Percentiles rank a stretch among this genome's conserved stretches.
phyloP scores from a whole-genome alignment of 768 basidiomycete genomes.

The Termitomyces sp. region DNA sequence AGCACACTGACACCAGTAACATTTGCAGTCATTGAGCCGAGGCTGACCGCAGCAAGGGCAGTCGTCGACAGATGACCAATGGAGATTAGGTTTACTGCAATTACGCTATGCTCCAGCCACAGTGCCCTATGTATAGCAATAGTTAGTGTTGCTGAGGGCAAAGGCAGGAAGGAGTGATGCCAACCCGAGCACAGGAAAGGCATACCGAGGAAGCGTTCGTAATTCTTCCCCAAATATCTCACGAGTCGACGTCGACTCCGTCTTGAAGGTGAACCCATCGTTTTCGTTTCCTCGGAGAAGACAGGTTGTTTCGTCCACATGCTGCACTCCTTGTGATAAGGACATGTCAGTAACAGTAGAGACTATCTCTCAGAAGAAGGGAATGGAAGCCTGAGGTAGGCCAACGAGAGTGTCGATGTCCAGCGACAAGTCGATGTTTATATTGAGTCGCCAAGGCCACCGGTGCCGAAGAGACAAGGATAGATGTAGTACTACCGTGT shows the following conservation, averaged over 20 bases:
- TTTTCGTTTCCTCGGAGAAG: background rate
- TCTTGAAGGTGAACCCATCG: background rate
- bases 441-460: background rate
- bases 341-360: background rate
- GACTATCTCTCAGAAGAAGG: background rate
- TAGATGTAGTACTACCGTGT: background rate
- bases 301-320: background rate
- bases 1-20: slow-evolving; percentile 32
- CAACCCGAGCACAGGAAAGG: slow-evolving; percentile 8
- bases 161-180: background rate
- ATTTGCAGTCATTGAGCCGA: slow-evolving; percentile 44
- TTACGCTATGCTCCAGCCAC: slow-evolving; percentile 65
- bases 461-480: background rate
- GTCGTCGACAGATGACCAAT: slow-evolving; percentile 72
- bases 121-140: background rate
- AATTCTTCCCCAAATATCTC: slow-evolving; percentile 12
- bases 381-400: background rate
- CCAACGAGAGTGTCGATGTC: background rate
- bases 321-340: background rate
- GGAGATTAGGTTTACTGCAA: slow-evolving; percentile 57
- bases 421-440: background rate
- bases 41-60: slow-evolving; percentile 59
- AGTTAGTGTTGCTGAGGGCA: background rate
- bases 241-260: background rate
- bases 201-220: slow-evolving; percentile 4